Percentiles rank a stretch among this genome's conserved stretches.
phyloP scores from a whole-genome alignment of 331 rosid species.

The Erythrophleum ivorense region DNA sequence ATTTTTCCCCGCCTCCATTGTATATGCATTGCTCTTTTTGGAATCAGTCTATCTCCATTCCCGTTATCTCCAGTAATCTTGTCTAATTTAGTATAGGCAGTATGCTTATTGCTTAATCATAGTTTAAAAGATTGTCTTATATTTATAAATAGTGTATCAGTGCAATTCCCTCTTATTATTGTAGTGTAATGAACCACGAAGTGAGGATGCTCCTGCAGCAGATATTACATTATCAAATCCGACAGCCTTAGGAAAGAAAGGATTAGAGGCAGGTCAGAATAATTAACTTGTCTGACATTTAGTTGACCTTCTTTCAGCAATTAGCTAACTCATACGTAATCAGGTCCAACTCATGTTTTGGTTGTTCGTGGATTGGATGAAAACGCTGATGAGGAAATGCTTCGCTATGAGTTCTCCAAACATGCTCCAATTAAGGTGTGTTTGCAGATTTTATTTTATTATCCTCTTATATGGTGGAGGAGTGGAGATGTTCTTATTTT shows the following conservation, averaged over 20 bases:
- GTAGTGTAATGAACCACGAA: conserved; percentile 94
- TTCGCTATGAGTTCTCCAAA: conserved; percentile 96
- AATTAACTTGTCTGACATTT: conserved; percentile 25
- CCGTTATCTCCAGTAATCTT: conserved; percentile 18
- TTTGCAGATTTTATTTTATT: conserved; percentile 16
- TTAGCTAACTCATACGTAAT: conserved; percentile 33
- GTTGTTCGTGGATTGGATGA: conserved; percentile 99
- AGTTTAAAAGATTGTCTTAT: conserved; percentile 10
- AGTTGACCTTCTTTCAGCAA: not conserved
- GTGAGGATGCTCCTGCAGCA: conserved; percentile 95
- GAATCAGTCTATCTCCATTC: not conserved
- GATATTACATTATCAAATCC: conserved; percentile 79
- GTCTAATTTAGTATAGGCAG: conserved; percentile 19
- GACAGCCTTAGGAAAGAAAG: conserved; percentile 70
- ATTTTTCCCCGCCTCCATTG: not conserved
- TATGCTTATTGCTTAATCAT: conserved; percentile 12
- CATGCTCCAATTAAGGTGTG: conserved; percentile 95
- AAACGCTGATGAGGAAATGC: conserved; percentile 98
- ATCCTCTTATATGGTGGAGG: not conserved
- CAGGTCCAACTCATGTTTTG: conserved; percentile 99
- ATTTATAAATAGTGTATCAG: conserved; percentile 5
- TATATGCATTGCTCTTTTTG: conserved; percentile 17
- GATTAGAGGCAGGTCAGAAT: conserved; percentile 85
- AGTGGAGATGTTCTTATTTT: conserved; percentile 37
- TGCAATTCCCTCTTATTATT: conserved; percentile 24